These are phyloP conservation scores for Botrytis fabae DNA, from an alignment of 2,329 filamentous ascomycete species.

Conservation along the genomic window DNA sequence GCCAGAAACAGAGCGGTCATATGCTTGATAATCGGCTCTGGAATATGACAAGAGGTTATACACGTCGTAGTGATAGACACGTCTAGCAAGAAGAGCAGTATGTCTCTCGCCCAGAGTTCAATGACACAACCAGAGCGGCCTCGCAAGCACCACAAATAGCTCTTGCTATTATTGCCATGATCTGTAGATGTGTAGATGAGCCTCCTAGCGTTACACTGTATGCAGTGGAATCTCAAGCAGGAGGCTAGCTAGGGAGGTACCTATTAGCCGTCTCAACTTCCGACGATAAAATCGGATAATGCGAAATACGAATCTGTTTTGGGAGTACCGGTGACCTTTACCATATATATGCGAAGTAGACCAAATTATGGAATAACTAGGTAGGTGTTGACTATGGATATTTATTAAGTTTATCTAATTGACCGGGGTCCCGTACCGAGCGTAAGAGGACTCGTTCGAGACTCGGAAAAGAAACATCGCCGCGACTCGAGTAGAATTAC, in stretches of 20 bases:
- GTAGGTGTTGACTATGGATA: background rate
- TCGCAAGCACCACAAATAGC: background rate
- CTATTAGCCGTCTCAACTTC: background rate
- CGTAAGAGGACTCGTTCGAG: background rate
- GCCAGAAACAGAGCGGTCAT: background rate
- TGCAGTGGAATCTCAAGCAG: background rate
- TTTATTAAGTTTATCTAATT: background rate
- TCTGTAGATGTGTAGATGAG: background rate
- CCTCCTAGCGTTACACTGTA: background rate
- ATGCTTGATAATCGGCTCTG: background rate
- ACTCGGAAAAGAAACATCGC: constrained; percentile 15
- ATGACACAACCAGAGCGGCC: background rate
- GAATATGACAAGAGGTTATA: background rate
- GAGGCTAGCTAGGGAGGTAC: background rate
- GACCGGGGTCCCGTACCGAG: background rate
- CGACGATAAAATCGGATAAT: background rate
- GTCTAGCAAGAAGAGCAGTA: background rate
- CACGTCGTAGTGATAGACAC: background rate
- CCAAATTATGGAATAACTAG: background rate
- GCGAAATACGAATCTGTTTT: too few species aligned
- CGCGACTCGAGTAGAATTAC: background rate
- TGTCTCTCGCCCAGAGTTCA: background rate
- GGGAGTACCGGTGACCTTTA: background rate
- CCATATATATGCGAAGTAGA: background rate
- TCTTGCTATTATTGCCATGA: background rate